Base-by-base conservation (phyloP, 78 protist species). In the Tieghemostelium lacteum region DNA sequence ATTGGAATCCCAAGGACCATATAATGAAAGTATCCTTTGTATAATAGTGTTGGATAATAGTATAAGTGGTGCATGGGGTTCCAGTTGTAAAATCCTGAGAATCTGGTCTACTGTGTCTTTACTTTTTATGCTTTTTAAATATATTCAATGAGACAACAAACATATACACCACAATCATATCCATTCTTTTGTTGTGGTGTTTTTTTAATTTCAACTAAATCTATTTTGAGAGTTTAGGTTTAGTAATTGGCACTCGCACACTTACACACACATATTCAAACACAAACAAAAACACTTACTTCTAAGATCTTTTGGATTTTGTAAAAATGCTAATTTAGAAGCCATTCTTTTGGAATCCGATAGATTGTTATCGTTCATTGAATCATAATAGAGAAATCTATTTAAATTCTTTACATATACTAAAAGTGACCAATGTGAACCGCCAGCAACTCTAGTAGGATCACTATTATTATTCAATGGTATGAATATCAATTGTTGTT, bases 121-220 rank as follows among this genome's bases (percentile, higher is more conserved):
- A 14, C 10, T 45, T 45, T 45, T 45, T 45, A 45, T 45, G 6
- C 10, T 14, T 14, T 45, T 45, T 45, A 14, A 45, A 45, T 45
- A 45, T 45, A 45, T 45, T 14, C 10, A 45, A 14, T 14, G 6
- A 10, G 6, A 45, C 52, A 45, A 45, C 52, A 57, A 29, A 55
- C 58, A 42, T 69, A 83, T 24, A 83, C 17, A 58, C 91, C 91
- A 69, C 91, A 83, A 58, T 83, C 91, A 57, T 69, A 60, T 7
- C 72, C 60, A 58, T 83, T 83, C 33, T 16, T 19, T 58, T 83
- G 91, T 69, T 57, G 42, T 36, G 91, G 91, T 31, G 91, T 60
- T 28, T 67, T 26, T 69, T 73, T 22, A 33, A 33, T 69, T 17
- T 26, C 29, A n/a, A 83, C 7, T 37, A 2, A n/a, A n/a, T n/a